Base-by-base conservation (phyloP, 352 stramenopile species). In the Globisporangium radiosum region DNA sequence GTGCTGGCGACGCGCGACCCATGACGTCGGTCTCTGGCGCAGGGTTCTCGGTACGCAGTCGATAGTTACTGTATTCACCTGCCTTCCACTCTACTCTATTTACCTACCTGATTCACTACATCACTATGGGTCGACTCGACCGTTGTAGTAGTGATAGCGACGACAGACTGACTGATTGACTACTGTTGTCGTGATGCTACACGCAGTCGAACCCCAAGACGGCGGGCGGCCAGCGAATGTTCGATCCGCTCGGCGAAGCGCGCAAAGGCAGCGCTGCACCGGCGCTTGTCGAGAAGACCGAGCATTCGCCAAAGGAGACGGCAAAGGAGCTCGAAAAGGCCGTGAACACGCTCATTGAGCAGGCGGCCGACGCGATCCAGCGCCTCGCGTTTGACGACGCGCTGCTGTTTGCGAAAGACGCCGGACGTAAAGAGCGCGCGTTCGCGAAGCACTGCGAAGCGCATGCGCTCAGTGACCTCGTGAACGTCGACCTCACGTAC, bases 401-500 rank as follows among this genome's bases (percentile, higher is more conserved):
- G 10, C 68, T 98, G n/a, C 89, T 97, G 53, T 59, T 87, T 17
- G 83, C 85, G 10, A 94, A 94, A 59, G 85, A 93, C 50, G 85
- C 83, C 5, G 85, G 82, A 0, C 90, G 94, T 38, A 97, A 96
- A 45, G 94, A 98, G 71, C 78, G 90, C 43, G 68, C 73, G 15
- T 87, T 98, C 57, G 93, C 73, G 59, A 98, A 97, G 63, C 81
- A 96, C 66, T 91, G 90, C 61, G 93, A 98, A 68, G 66, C 71
- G 11, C 76, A 98, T 59, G 81, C 77, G 11, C 76, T 98, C 40
- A 79, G 72, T 1, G 88, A 97, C 60, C 59, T 97, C 68, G 78
- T 97, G 47, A 98, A 98, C 64, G 77, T 97, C 49, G 94, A 98
- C 56, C 72, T 99, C 33, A 98, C 87, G 13, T 98, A 97, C 69